Base-by-base conservation (phyloP, 495 filamentous ascomycete genomes). In the Aspergillus diversus region DNA sequence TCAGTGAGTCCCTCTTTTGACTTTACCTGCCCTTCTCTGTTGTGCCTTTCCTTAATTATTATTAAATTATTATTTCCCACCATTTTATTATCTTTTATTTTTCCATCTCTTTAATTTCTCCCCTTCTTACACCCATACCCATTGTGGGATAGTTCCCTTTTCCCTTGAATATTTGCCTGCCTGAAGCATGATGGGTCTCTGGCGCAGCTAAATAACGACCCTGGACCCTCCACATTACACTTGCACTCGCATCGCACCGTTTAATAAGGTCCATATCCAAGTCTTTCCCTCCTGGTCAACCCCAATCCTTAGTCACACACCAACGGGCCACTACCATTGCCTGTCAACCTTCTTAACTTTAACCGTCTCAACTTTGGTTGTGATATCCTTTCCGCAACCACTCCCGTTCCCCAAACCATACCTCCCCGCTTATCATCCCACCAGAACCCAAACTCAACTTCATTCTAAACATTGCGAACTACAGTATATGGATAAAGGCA, bases 151-250 rank as follows among this genome's bases (percentile, higher is more conserved):
- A 65, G 68, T 50, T 55, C 37, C 34, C 32, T 59, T 53, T 33
- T 33, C 35, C 57, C 54, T 48, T 59, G 53, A 47, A 55, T 52
- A 31, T 31, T 50, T 64, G 47, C 47, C 47, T 63, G 55, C 62
- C 64, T 68, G 70, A 63, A 73, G 66, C 60, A 77, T 42, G 60
- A 50, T 70, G 69, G 72, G 70, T 74, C 68, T 71, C 60, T 62
- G 48, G 65, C 73, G 69, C 76, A 77, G 74, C 76, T 80, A 80
- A 77, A 78, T 80, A 80, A 73, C 71, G 65, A 78, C 76, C 76
- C 75, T 78, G 75, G 76, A 78, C 78, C 76, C 76, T 77, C 74
- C 73, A 72, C 70, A 67, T 70, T 71, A 68, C 69, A 67, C 68
- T 65, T 57, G 51, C 69, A 62, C 61, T 66, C 67, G 64, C 71